Evolutionary conservation across 768 basidiomycete genomes (phyloP).

Genomic region (Tubosaeta brunneosetosa): DNA sequence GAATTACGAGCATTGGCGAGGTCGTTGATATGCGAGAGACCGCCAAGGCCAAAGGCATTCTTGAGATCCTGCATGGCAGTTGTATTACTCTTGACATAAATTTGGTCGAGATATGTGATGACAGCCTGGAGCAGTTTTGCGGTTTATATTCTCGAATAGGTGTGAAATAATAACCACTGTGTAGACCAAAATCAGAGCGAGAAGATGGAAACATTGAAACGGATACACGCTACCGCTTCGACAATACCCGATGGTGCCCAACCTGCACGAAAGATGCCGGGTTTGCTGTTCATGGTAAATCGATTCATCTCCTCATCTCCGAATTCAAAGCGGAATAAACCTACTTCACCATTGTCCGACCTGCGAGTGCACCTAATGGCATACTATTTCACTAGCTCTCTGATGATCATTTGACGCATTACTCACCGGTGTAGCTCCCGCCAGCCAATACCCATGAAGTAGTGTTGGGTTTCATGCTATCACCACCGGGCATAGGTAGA

Average conservation of each 20-base stretch:
- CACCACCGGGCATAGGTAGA: slow-evolving; percentile 64
- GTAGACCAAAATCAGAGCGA: neutral
- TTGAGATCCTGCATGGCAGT: slow-evolving; percentile 52
- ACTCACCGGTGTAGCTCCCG: slow-evolving; percentile 38
- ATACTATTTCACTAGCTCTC: neutral
- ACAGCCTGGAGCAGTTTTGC: slow-evolving; percentile 67
- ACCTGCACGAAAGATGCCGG: slow-evolving; percentile 37
- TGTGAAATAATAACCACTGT: slow-evolving; percentile 48
- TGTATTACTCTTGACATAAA: slow-evolving; percentile 42
- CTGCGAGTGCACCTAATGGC: slow-evolving; percentile 39
- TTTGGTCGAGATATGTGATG: slow-evolving; percentile 55
- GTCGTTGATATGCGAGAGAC: slow-evolving; percentile 59
- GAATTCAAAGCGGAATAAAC: slow-evolving; percentile 10
- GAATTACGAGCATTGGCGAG: slow-evolving; percentile 52
- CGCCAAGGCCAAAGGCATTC: slow-evolving; percentile 52
- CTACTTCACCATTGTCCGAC: slow-evolving; percentile 68
- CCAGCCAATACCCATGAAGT: slow-evolving; percentile 42
- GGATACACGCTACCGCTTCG: slow-evolving; percentile 38
- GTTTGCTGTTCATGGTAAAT: slow-evolving; percentile 28
- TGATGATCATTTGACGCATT: neutral
- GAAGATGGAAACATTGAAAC: neutral
- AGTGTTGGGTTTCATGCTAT: slow-evolving; percentile 51
- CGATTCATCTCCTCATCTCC: neutral
- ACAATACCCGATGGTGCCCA: slow-evolving; percentile 47
- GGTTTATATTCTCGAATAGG: slow-evolving; percentile 68